Evolutionary conservation across 768 basidiomycete genomes (phyloP).

Genomic region (Austroboletus eburneus): DNA sequence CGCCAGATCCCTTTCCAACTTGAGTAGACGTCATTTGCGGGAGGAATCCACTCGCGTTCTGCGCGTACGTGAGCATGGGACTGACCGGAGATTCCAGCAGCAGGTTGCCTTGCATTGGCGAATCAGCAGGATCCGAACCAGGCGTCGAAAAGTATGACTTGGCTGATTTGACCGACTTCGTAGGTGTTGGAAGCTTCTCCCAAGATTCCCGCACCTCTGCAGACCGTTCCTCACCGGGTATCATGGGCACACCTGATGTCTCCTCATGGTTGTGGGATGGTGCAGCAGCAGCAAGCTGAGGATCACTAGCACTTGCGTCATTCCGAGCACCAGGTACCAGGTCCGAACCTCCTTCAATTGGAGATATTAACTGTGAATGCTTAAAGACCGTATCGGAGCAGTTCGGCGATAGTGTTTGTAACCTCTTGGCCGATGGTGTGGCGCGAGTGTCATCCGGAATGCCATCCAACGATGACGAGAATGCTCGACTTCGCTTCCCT

Average conservation of each 20-base stretch:
- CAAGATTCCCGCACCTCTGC: neutral
- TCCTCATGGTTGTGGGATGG: neutral
- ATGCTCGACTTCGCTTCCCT: slow-evolving; percentile 28
- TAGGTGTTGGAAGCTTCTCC: slow-evolving; percentile 26
- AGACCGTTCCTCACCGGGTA: slow-evolving; percentile 4
- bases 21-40: slow-evolving; percentile 39
- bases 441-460: slow-evolving; percentile 5
- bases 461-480: slow-evolving; percentile 29
- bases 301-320: slow-evolving; percentile 1
- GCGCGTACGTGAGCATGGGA: slow-evolving; percentile 33
- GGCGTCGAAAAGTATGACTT: slow-evolving; percentile 38
- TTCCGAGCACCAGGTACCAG: slow-evolving; percentile 2
- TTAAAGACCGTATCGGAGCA: neutral
- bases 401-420: slow-evolving; percentile 11
- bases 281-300: neutral
- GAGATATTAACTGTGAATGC: neutral
- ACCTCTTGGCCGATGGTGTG: slow-evolving; percentile 25
- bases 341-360: slow-evolving; percentile 9
- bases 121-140: slow-evolving; percentile 31
- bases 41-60: slow-evolving; percentile 32
- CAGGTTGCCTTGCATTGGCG: slow-evolving; percentile 23
- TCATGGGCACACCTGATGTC: neutral
- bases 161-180: slow-evolving; percentile 29
- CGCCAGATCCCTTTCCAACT: slow-evolving; percentile 19
- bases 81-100: slow-evolving; percentile 33